Evolutionary conservation across 2,329 filamentous ascomycete species (phyloP).

Genomic region (Claviceps quebecensis): DNA sequence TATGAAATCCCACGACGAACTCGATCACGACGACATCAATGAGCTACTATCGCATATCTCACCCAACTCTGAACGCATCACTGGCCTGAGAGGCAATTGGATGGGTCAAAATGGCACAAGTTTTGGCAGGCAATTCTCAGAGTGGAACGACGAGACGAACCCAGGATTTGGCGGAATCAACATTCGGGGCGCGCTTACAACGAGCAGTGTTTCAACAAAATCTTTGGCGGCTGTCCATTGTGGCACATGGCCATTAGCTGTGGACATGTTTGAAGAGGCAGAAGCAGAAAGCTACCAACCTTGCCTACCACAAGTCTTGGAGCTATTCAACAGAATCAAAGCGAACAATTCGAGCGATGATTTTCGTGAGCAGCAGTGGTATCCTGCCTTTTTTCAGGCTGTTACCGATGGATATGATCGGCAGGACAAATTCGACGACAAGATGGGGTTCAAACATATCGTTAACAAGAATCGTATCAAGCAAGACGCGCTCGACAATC

Average conservation of each 20-base stretch:
- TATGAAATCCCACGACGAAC: constrained; percentile 19
- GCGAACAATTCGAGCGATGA: constrained; percentile 5
- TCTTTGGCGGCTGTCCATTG: constrained; percentile 26
- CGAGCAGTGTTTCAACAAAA: constrained; percentile 28
- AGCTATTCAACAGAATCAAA: constrained; percentile 16
- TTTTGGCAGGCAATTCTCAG: not conserved
- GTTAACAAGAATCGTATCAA: constrained; percentile 9
- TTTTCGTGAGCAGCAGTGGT: constrained; percentile 16
- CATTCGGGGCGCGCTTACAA: constrained; percentile 24
- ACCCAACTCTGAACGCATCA: constrained; percentile 12
- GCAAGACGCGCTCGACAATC: not conserved
- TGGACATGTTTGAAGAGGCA: constrained; percentile 27
- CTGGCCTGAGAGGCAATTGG: constrained; percentile 10
- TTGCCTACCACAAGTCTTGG: constrained; percentile 24
- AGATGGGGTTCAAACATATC: constrained; percentile 11
- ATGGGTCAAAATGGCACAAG: constrained; percentile 6
- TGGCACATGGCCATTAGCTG: constrained; percentile 25
- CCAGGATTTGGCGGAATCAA: constrained; percentile 25
- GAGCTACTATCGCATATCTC: constrained; percentile 12
- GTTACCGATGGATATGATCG: constrained; percentile 19
- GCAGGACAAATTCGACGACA: constrained; percentile 10
- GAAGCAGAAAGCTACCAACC: constrained; percentile 30
- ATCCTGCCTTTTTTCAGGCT: constrained; percentile 18
- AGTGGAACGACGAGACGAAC: constrained; percentile 9
- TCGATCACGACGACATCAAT: constrained; percentile 10